Evolutionary conservation across 805 yeast genomes (phyloP), one percentile per base, ranked within the genome.

Genomic region (Candida bentonensis): DNA sequence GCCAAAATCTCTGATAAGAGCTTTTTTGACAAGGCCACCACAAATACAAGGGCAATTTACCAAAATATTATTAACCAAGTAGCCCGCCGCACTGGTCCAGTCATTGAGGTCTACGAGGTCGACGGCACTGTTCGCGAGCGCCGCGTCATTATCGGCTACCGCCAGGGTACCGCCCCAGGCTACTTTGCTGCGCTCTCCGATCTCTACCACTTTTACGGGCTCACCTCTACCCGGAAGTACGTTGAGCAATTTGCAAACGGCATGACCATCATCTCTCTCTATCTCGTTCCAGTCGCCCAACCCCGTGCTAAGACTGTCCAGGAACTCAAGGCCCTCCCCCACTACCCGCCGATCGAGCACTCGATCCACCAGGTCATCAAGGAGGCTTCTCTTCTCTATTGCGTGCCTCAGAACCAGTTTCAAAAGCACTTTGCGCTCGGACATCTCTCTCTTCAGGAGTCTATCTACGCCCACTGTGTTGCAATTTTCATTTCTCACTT

Each of bases 201-300:
- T 50, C 72, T 89, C 61, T 88, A 88, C 55, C 82, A 82, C 60
- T 92, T 86, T 69, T 89, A 89, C 65, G 82, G 86, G 50, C 73
- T 92, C 53, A 74, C 76, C 40, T 78, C 88, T 47, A 78, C 92
- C 42, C 77, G 96, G 62, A 87, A 87, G 66, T 92, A 88, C 60
- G 87, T 92, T 47, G 98, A 89, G 63, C 92, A 88, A 61, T 92
- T 89, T 61, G 71, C 88, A 52, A 86, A 88, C 59, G 95, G 95
- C 43, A 74, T 80, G 50, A 80, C 95, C 21, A 73, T 89, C 44
- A 76, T 87, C 55, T 87, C 96, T 30, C 74, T 87, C 70, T 92
- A 92, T 64, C 73, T 89, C 57, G 75, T 75, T 41, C 81, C 84
- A 46, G 67, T 74, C 26, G 78, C 73, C 51, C 63, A 65, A 3